Percentiles rank a stretch among this genome's conserved stretches.
These are phyloP conservation scores for Tricharina praecox DNA, from an alignment of 495 filamentous ascomycete species.

Conservation along the genomic window DNA sequence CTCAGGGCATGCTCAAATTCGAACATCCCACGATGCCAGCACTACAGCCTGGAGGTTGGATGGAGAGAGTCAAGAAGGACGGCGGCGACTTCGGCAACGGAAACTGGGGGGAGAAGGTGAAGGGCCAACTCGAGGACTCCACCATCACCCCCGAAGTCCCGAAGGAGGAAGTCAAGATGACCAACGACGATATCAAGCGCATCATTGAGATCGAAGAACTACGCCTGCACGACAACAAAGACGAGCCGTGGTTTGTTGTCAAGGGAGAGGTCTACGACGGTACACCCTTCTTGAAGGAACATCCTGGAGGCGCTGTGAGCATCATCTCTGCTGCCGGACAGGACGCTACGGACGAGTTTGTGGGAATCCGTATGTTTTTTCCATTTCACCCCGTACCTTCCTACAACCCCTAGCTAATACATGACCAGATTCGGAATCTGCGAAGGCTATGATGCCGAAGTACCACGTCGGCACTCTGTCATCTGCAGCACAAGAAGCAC, in stretches of 20 bases:
- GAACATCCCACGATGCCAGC: constrained; percentile 84
- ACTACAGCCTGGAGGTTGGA: constrained; percentile 67
- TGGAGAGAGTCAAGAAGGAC: constrained; percentile 81
- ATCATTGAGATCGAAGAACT: constrained; percentile 58
- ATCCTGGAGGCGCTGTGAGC: constrained; percentile 79
- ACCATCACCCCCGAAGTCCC: constrained; percentile 28
- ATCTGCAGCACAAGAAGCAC: constrained; percentile 35
- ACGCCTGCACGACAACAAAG: constrained; percentile 45
- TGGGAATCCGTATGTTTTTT: constrained; percentile 89
- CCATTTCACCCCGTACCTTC: too few species aligned
- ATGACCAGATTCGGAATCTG: constrained; percentile 66
- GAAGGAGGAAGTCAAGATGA: constrained; percentile 54
- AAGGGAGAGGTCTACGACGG: constrained; percentile 90
- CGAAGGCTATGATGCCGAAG: constrained; percentile 75
- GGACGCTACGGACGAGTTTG: constrained; percentile 84
- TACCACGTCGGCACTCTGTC: constrained; percentile 77
- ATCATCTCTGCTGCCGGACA: constrained; percentile 70
- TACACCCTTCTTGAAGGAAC: constrained; percentile 61
- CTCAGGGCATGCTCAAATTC: constrained; percentile 43
- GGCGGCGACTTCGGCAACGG: constrained; percentile 70
- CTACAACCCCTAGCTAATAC: background rate
- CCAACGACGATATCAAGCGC: constrained; percentile 46
- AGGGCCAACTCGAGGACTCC: constrained; percentile 38
- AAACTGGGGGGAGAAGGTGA: constrained; percentile 65
- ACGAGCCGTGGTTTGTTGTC: constrained; percentile 78